Base-by-base conservation (phyloP, 2,329 filamentous ascomycete genomes). In the Didymellaceae sp. region DNA sequence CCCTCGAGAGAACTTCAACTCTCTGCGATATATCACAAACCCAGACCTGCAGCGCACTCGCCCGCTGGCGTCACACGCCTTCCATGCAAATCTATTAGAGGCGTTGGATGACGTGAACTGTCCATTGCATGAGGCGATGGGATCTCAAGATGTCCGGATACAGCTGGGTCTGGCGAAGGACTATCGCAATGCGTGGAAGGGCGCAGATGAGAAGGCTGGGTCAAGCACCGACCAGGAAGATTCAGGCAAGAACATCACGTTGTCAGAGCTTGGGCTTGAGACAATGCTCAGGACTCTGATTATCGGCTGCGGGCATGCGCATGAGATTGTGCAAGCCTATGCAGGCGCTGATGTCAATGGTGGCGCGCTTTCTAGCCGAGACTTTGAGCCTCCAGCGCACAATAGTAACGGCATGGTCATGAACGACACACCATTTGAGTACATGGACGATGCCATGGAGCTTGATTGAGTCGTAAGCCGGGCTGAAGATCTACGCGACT, bases 121-220 rank as follows among this genome's bases (percentile, higher is more conserved):
- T 33, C 86, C 86, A 0, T 74, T 90, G 0, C 75, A 84, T 38
- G 63, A 55, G 0, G 77, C 80, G 0, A 71, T 90, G 2, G 86
- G 86, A 0, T 59, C 52, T 0, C 81, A 81, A 0, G 77, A 81
- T 2, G 83, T 86, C 5, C 76, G 80, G 9, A 73, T 75, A n/a
- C 82, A 86, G 44, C 76, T 91, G 4, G 78, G 78, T 42, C 76
- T 82, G 45, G 87, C 87, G 1, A 90, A 90, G 66, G 86, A 88
- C 57, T 78, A 89, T 47, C 77, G 87, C 1, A 90, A 90, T 58
- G 77, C 83, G 8, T 90, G 87, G 87, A 90, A 90, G 72, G 82
- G 86, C 45, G 85, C 82, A 0, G 83, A 85, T 28, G 78, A 82
- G 33, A 70, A 70, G 5, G 46, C 43, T 34, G 42, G 4, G 52